A percentile compares a stretch with the other conserved stretches of the same genome.
Evolutionary conservation across 306 rosid genomes (phyloP).

Genomic region (Rosa rugosa): DNA sequence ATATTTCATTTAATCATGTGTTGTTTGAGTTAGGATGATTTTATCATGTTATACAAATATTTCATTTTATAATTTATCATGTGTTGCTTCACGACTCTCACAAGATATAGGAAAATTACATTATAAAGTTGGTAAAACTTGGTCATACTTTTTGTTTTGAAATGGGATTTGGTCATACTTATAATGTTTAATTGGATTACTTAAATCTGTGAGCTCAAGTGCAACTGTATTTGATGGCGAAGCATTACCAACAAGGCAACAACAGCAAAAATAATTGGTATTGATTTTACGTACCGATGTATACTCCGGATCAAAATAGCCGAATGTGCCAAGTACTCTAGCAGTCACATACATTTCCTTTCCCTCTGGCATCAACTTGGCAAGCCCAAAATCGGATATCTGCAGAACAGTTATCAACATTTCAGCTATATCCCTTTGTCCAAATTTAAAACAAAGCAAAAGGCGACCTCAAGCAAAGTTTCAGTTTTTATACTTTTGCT

Average conservation of each 20-base stretch:
- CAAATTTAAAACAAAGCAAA: not conserved
- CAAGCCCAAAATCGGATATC: constrained; percentile 98
- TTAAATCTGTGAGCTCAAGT: not conserved
- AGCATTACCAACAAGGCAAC: not conserved
- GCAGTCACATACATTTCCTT: constrained; percentile 75
- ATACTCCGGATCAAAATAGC: constrained; percentile 94
- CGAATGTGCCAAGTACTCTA: constrained; percentile 90
- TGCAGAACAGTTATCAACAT: constrained; percentile 5
- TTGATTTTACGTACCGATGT: constrained; percentile 62
- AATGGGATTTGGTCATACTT: not conserved
- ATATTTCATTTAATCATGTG: constrained; percentile 4
- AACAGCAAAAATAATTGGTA: not conserved
- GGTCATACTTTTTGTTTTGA: too few relatives aligned
- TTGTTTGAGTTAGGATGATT: not conserved
- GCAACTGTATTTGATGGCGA: not conserved
- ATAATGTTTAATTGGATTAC: not conserved
- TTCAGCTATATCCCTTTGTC: constrained; percentile 16
- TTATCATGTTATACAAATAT: not conserved
- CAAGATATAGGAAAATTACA: not conserved
- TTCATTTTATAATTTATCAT: constrained; percentile 2
- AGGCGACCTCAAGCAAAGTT: not conserved
- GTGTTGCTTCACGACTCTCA: not conserved
- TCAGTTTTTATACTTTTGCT: constrained; percentile 55
- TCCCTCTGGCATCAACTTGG: constrained; percentile 96
- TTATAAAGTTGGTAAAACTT: not conserved